Evolutionary conservation across 2,329 filamentous ascomycete species (phyloP).

Genomic region (Grosmannia huntii): DNA sequence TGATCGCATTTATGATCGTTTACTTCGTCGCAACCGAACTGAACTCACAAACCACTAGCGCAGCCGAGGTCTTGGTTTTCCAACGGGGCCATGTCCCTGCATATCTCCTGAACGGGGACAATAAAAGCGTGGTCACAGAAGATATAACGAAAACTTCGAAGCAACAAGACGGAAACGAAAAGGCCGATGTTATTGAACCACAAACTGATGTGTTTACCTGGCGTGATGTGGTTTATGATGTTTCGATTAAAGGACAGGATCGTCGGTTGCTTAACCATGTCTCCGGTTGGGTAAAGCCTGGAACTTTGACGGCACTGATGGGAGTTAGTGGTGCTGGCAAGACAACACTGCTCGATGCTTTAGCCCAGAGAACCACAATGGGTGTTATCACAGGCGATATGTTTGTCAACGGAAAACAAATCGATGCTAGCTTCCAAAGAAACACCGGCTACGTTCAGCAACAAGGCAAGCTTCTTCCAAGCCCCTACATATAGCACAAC

Average conservation of each 20-base stretch:
- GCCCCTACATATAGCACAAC: not conserved
- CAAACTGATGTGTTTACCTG: slow-evolving; percentile 77
- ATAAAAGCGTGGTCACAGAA: not conserved
- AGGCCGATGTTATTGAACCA: slow-evolving; percentile 20
- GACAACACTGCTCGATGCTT: slow-evolving; percentile 74
- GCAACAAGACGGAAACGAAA: not conserved
- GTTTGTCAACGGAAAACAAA: slow-evolving; percentile 49
- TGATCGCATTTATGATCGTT: slow-evolving; percentile 41
- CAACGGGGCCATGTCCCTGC: slow-evolving; percentile 36
- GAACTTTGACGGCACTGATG: slow-evolving; percentile 85
- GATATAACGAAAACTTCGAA: not conserved
- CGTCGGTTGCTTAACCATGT: slow-evolving; percentile 76
- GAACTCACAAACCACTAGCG: slow-evolving; percentile 15
- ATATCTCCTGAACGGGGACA: slow-evolving; percentile 42
- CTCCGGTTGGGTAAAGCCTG: slow-evolving; percentile 87
- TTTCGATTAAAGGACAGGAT: slow-evolving; percentile 64
- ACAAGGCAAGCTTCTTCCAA: slow-evolving; percentile 34
- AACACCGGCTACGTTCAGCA: slow-evolving; percentile 89
- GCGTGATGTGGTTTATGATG: slow-evolving; percentile 65
- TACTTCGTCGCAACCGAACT: slow-evolving; percentile 39
- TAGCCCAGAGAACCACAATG: slow-evolving; percentile 78
- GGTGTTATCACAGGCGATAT: slow-evolving; percentile 81
- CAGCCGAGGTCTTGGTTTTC: slow-evolving; percentile 6
- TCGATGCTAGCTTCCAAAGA: slow-evolving; percentile 74
- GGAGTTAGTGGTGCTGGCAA: slow-evolving; percentile 85